phyloP scores from a whole-genome alignment of 805 yeast genomes.

The Nakazawaea wyomingensis region DNA sequence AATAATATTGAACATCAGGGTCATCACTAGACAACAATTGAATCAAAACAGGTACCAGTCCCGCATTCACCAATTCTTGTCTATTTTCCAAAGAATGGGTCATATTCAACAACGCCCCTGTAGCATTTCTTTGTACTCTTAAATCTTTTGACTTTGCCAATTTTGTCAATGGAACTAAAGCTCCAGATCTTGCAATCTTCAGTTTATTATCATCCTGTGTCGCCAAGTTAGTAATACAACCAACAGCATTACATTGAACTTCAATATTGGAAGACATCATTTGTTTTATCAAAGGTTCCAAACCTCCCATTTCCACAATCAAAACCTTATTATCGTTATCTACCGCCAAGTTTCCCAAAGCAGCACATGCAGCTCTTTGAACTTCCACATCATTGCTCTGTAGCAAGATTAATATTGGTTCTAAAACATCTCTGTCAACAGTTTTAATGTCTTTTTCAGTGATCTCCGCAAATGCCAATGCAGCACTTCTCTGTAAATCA shows the following conservation, averaged over 20 bases:
- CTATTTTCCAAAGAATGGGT: slow-evolving; percentile 96
- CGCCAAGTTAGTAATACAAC: slow-evolving; percentile 96
- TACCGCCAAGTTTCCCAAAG: slow-evolving; percentile 96
- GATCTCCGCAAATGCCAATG: slow-evolving; percentile 96
- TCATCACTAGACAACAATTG: slow-evolving; percentile 80
- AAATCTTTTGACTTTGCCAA: slow-evolving; percentile 91
- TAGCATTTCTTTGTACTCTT: slow-evolving; percentile 96
- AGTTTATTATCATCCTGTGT: slow-evolving; percentile 97
- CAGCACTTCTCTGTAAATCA: slow-evolving; percentile 94
- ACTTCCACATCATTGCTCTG: slow-evolving; percentile 91
- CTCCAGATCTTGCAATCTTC: slow-evolving; percentile 94
- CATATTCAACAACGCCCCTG: slow-evolving; percentile 97
- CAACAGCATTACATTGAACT: slow-evolving; percentile 98
- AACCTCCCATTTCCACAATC: slow-evolving; percentile 97
- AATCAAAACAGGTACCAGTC: slow-evolving; percentile 95
- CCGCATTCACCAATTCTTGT: slow-evolving; percentile 94
- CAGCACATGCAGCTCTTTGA: slow-evolving; percentile 98
- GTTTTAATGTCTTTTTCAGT: slow-evolving; percentile 94
- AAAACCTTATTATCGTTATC: slow-evolving; percentile 89
- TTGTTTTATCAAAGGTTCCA: slow-evolving; percentile 92
- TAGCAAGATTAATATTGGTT: slow-evolving; percentile 83
- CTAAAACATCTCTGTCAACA: slow-evolving; percentile 85
- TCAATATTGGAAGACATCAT: slow-evolving; percentile 97
- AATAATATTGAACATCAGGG: slow-evolving; percentile 96
- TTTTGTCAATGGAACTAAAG: slow-evolving; percentile 88